Percentiles rank a stretch among this genome's conserved stretches.
These are phyloP conservation scores for Colletotrichum cereale DNA, from an alignment of 2,329 filamentous ascomycete species.

Conservation along the genomic window DNA sequence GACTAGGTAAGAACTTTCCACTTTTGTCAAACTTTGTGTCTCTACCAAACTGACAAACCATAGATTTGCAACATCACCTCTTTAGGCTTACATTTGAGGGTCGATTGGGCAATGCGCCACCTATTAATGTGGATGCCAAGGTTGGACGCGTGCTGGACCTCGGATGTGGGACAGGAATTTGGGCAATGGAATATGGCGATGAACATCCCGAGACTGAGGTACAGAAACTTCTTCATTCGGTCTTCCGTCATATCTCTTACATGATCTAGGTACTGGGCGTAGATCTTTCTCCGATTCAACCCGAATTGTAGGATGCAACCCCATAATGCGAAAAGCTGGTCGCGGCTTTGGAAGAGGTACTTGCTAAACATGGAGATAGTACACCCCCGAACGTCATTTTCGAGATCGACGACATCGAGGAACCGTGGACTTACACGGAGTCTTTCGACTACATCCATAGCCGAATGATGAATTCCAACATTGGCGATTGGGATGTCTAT, in stretches of 20 bases:
- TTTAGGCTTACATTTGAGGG: neutral
- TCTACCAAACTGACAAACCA: too few relatives aligned
- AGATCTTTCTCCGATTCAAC: slow-evolving; percentile 56
- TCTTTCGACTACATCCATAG: slow-evolving; percentile 66
- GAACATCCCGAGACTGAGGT: slow-evolving; percentile 45
- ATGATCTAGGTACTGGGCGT: slow-evolving; percentile 49
- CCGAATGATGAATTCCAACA: neutral
- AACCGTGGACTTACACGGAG: slow-evolving; percentile 45
- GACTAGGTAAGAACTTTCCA: slow-evolving; percentile 23
- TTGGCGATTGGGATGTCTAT: slow-evolving; percentile 49
- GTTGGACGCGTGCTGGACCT: neutral
- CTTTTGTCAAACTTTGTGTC: too few relatives aligned
- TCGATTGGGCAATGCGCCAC: slow-evolving; percentile 2
- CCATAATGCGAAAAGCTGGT: too few relatives aligned
- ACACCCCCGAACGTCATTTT: slow-evolving; percentile 55
- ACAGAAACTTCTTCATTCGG: slow-evolving; percentile 29
- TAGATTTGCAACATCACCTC: slow-evolving; percentile 17
- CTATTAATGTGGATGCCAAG: neutral
- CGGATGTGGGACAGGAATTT: neutral
- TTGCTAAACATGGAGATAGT: slow-evolving; percentile 32
- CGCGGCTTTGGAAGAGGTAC: neutral
- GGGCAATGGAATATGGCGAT: slow-evolving; percentile 54
- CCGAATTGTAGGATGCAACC: slow-evolving; percentile 45
- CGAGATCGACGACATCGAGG: slow-evolving; percentile 53
- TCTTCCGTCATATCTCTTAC: neutral